Conservation (phyloP, 208 protist species). For the Dictyostelium gargantuum region DNA sequence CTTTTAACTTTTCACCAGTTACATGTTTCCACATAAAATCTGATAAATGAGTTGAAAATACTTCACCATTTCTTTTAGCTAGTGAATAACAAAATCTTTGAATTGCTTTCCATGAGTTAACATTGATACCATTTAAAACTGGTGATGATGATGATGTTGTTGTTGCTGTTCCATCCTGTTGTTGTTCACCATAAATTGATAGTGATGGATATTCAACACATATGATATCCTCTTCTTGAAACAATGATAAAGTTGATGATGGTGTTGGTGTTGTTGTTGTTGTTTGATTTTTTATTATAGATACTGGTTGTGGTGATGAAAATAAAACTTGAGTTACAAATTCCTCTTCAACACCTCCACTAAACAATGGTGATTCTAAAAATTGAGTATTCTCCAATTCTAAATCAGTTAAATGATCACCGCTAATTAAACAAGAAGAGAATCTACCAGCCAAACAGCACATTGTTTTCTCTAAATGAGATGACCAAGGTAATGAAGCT, state of each 20-base stretch:
- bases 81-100: conserved; percentile 34
- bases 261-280: background rate
- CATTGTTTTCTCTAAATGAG: conserved; percentile 59
- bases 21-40: conserved; percentile 63
- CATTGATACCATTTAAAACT: no score
- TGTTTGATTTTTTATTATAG: background rate
- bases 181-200: background rate
- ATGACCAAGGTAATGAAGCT: conserved; percentile 44
- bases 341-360: conserved; percentile 47
- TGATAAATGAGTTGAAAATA: background rate
- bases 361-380: conserved; percentile 9
- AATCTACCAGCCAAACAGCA: conserved; percentile 50
- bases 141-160: background rate
- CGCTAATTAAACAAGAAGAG: conserved; percentile 22
- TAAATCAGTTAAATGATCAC: background rate
- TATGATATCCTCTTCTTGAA: no score
- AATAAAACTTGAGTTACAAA: no score
- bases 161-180: background rate
- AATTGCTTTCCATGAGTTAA: background rate
- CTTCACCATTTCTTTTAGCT: background rate
- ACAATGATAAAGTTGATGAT: background rate
- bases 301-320: no score
- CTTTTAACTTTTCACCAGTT: background rate
- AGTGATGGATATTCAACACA: no score
- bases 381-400: background rate